phyloP scores from a whole-genome alignment of 768 basidiomycete species.

The Russula sp. region DNA sequence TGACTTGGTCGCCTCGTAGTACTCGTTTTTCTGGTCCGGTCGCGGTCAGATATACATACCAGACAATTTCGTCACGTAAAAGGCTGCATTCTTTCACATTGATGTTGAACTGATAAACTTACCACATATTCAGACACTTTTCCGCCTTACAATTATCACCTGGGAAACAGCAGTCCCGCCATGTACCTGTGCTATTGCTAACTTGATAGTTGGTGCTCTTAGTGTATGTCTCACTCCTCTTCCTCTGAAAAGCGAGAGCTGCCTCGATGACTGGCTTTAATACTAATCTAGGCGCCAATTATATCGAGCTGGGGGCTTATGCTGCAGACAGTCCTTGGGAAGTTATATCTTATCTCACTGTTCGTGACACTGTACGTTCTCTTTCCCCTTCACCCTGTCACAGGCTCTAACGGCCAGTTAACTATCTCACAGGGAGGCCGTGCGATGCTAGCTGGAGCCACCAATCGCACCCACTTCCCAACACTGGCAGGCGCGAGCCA shows the following conservation, averaged over 20 bases:
- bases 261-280: not conserved
- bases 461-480: constrained; percentile 15
- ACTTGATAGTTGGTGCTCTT: constrained; percentile 29
- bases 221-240: not conserved
- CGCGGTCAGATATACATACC: constrained; percentile 10
- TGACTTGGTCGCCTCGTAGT: constrained; percentile 1
- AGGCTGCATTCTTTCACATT: not conserved
- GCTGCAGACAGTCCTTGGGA: constrained; percentile 35
- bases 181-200: constrained; percentile 33
- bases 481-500: constrained; percentile 2
- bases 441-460: not conserved
- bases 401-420: not conserved
- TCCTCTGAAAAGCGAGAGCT: not conserved
- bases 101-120: not conserved
- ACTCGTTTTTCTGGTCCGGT: constrained; percentile 19
- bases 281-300: constrained; percentile 21
- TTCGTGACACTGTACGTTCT: constrained; percentile 34
- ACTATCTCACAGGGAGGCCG: constrained; percentile 16
- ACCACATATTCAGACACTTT: constrained; percentile 4
- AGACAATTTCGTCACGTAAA: constrained; percentile 17
- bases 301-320: constrained; percentile 34
- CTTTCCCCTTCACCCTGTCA: not conserved
- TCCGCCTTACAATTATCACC: constrained; percentile 30
- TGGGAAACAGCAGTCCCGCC: constrained; percentile 37
- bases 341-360: constrained; percentile 36